Conservation (phyloP, 257 asterid genomes). For the Solanum microdontum region DNA sequence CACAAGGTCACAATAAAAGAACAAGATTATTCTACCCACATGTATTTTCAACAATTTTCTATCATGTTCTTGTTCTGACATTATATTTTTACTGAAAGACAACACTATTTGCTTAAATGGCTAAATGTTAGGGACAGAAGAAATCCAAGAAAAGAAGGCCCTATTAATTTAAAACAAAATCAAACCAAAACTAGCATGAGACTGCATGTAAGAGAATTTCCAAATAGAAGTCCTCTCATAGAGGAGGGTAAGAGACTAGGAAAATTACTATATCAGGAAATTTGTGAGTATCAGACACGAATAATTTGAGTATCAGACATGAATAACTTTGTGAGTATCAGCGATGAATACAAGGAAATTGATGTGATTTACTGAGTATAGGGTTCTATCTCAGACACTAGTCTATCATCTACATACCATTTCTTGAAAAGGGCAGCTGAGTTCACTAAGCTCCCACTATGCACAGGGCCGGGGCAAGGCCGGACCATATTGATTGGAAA, state of each 20-base stretch:
- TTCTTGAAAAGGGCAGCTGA: background rate
- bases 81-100: background rate
- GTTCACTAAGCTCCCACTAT: background rate
- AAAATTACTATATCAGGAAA: background rate
- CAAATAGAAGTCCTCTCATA: background rate
- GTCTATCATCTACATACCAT: background rate
- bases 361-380: background rate
- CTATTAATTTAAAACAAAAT: background rate
- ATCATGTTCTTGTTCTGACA: background rate
- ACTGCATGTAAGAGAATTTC: background rate
- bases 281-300: background rate
- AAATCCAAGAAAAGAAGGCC: background rate
- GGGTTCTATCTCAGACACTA: background rate
- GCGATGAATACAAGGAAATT: background rate
- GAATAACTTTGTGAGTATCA: background rate
- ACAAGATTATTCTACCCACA: background rate
- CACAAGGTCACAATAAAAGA: background rate
- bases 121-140: background rate
- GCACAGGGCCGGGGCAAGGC: background rate
- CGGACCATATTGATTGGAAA: background rate
- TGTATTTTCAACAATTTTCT: background rate
- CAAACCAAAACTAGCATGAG: background rate
- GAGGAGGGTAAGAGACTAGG: background rate
- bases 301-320: background rate
- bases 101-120: background rate